Base-by-base conservation (phyloP, 2,329 filamentous ascomycete genomes). In the Alternaria dauci region DNA sequence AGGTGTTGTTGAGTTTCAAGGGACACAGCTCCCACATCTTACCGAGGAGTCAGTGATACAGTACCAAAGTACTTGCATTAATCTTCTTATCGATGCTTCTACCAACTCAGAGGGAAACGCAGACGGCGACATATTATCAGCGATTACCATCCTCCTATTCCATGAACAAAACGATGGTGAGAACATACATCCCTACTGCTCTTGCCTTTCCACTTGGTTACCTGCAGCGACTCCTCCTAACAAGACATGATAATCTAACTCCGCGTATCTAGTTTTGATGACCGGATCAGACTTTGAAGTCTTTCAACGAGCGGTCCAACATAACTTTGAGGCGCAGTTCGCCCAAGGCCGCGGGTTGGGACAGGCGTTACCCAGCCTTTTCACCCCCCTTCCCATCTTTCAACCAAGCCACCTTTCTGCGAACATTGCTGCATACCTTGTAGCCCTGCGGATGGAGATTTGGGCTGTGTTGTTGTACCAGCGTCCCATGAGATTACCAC, bases 31-130 rank as follows among this genome's bases (percentile, higher is more conserved):
- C 12, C 43, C 18, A 16, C 23, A 25, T 30, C 43, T 47, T 30
- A 47, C 43, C 23, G 43, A 47, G 43, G 43, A 47, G 23, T 47
- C 25, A 47, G 43, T 47, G 25, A 47, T 47, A 30, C 43, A 30
- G 12, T 30, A 47, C 25, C 43, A 47, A 14, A 30, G 43, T 25
- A 47, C 43, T 9, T 47, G 43, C 23, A 47, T 47, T 25, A 47
- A 47, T 14, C 43, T 47, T 47, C 43, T 47, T 8, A 30, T 30
- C 8, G 28, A 30, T 30, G 28, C 28, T 30, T 30, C 28, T 30
- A 9, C 28, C 20, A 14, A 46, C 11, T 11, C 43, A 26, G 43
- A 46, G 23, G 18, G 11, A 20, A 6, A 46, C n/a, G 32, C 32
- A 34, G 32, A 34, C 11, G 32, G 32, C 32, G 32, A 34, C 5